Evolutionary conservation across 1,284 basidiomycete species (phyloP), one percentile per base, ranked within the genome.

Genomic region (Sporisorium scitamineum): DNA sequence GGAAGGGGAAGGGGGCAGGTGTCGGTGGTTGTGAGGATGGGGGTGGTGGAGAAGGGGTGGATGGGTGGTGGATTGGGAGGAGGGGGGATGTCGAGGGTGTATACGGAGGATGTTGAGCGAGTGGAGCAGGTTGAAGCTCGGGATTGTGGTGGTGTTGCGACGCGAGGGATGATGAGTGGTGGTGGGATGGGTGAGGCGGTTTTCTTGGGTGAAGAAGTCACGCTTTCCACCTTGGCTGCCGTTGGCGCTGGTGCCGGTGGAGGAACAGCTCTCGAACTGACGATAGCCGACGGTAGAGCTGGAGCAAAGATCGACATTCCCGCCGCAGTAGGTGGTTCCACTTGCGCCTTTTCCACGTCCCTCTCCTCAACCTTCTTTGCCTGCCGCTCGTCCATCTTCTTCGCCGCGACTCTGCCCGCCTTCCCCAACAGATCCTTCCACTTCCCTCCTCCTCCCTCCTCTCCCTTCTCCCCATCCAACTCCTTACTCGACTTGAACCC

Each of bases 271-370:
- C 60, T 42, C 2, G 63, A 54, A 18, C n/a, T 45, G 48, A 67
- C 44, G 16, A 63, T 45, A 5, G 61, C 54, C 3, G 70, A 71
- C 13, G 69, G 69, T 16, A 66, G 42, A 9, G 69, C 31, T 4
- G 69, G 63, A 0, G 51, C 42, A 13, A 66, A 71, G 32, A 71
- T 58, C 11, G 45, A 9, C 55, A 61, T 29, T 20, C 22, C 13
- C 11, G n/a, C n/a, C n/a, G n/a, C n/a, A n/a, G n/a, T n/a, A n/a
- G 50, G 42, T 5, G 26, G 8, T 5, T 11, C 16, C 3, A 18
- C 20, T 16, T 52, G 27, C 20, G 27, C 37, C 22, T 44, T 50
- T 34, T 50, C 61, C 10, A 44, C 31, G 20, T 42, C 52, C n/a
- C 42, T 50, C 39, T 47, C 52, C 11, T 14, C 48, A 16, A 18